phyloP scores from a whole-genome alignment of 768 basidiomycete genomes.

The Tricholoma sp. region DNA sequence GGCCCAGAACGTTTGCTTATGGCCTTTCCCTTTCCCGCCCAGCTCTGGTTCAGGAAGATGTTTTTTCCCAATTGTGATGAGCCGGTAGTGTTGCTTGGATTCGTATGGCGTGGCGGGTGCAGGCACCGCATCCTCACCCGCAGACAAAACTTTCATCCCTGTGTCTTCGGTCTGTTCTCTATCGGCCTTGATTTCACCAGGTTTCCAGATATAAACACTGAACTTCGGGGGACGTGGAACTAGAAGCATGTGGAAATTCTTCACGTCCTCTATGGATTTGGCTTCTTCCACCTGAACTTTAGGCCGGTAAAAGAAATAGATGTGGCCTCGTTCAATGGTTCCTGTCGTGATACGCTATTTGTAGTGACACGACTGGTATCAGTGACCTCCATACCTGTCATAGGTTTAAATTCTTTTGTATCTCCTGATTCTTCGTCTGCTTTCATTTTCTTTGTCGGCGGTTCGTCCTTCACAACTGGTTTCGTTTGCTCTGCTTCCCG shows the following conservation, averaged over 20 bases:
- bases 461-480: neutral
- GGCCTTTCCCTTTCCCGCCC: slow-evolving; percentile 22
- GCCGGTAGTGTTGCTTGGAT: slow-evolving; percentile 41
- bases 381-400: slow-evolving; percentile 4
- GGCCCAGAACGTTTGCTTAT: slow-evolving; percentile 51
- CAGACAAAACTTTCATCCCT: slow-evolving; percentile 37
- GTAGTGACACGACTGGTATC: neutral
- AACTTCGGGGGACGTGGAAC: slow-evolving; percentile 50
- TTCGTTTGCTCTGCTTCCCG: neutral
- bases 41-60: slow-evolving; percentile 43
- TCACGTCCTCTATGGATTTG: slow-evolving; percentile 51
- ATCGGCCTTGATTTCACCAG: slow-evolving; percentile 13
- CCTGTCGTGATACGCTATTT: slow-evolving; percentile 25
- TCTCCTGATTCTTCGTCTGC: neutral
- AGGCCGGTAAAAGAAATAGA: slow-evolving; percentile 64
- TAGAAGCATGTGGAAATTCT: slow-evolving; percentile 55
- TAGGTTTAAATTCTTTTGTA: slow-evolving; percentile 2
- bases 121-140: slow-evolving; percentile 47
- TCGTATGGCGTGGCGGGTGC: slow-evolving; percentile 28
- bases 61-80: slow-evolving; percentile 56
- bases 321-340: slow-evolving; percentile 52
- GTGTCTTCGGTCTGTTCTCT: slow-evolving; percentile 20
- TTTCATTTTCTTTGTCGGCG: neutral
- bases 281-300: slow-evolving; percentile 49
- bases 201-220: slow-evolving; percentile 11